Conservation (phyloP, 768 basidiomycete genomes). For the Gloeophyllum trabeum region DNA sequence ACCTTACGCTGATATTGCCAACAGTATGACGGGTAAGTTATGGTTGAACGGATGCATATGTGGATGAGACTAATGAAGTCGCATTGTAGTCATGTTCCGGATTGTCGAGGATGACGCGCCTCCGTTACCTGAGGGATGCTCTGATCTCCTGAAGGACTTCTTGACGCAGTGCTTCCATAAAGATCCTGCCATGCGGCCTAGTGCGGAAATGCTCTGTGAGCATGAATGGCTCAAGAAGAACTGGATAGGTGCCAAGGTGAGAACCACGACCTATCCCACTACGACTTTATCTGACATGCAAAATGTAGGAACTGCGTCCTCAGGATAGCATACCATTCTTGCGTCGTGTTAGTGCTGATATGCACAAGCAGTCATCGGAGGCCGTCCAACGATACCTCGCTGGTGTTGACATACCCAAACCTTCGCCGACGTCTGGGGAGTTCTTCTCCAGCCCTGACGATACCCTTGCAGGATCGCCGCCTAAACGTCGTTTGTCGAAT, state of each 20-base stretch:
- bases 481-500: constrained; percentile 12
- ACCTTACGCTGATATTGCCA: constrained; percentile 83
- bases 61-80: constrained; percentile 3
- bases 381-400: constrained; percentile 36
- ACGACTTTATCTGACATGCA: constrained; percentile 1
- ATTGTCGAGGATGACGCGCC: constrained; percentile 93
- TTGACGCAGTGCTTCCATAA: constrained; percentile 85
- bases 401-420: constrained; percentile 30
- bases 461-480: not conserved
- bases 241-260: constrained; percentile 71
- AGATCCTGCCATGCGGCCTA: constrained; percentile 73
- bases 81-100: constrained; percentile 78
- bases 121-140: constrained; percentile 72
- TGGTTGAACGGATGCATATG: constrained; percentile 3
- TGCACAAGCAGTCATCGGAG: constrained; percentile 54
- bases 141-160: constrained; percentile 70
- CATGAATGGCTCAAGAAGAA: constrained; percentile 84
- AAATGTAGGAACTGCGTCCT: constrained; percentile 69
- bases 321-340: constrained; percentile 96
- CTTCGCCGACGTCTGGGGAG: constrained; percentile 6
- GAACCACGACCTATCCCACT: constrained; percentile 6
- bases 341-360: constrained; percentile 79
- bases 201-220: constrained; percentile 76
- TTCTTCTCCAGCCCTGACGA: not conserved
- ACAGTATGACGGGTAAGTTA: constrained; percentile 76